Base-by-base conservation (phyloP, 306 rosid genomes). In the Citrullus mucosospermus region DNA sequence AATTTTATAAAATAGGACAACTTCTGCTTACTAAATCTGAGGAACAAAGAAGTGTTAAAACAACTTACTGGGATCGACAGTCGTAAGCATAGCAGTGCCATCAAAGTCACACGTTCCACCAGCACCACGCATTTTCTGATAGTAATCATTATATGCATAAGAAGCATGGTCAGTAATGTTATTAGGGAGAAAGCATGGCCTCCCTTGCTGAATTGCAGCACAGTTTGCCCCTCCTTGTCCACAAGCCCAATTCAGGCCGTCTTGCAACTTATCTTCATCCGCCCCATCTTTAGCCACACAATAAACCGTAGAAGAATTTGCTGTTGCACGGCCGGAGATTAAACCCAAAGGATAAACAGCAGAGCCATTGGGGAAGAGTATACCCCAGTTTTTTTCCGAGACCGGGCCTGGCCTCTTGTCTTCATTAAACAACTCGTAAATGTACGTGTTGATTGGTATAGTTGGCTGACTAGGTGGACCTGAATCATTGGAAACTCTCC, bases 61-160 rank as follows among this genome's bases (percentile, higher is more conserved):
- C 57, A 60, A 88, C 97, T 88, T 89, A 92, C 98, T 94, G 3
- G 98, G 98, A 86, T 94, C 92, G 39, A 58, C 68, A 0, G 85
- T 67, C 67, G 93, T 91, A 65, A 79, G 83, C 20, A 4, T 77
- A 32, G 98, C 98, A 0, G 96, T 90, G 75, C 89, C 95, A 79
- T 87, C 92, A 32, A 94, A 94, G 78, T 94, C 97, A 17, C 98
- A 94, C 13, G 98, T 91, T 80, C 93, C 98, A 41, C 98, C 98
- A 30, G 77, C 85, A 65, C 75, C 74, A 57, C 32, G 95, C 95
- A 78, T 90, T 80, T 82, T 94, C 51, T 94, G 97, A 84, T 84
- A 94, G 79, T 94, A 94, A 81, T 90, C 95, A 78, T 96, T 96
- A 76, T 57, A 96, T 22, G 99, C 99, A 87, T 84, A 96, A 34